These are phyloP conservation scores for Cercophora samala DNA, from an alignment of 495 filamentous ascomycete genomes.

Conservation along the genomic window DNA sequence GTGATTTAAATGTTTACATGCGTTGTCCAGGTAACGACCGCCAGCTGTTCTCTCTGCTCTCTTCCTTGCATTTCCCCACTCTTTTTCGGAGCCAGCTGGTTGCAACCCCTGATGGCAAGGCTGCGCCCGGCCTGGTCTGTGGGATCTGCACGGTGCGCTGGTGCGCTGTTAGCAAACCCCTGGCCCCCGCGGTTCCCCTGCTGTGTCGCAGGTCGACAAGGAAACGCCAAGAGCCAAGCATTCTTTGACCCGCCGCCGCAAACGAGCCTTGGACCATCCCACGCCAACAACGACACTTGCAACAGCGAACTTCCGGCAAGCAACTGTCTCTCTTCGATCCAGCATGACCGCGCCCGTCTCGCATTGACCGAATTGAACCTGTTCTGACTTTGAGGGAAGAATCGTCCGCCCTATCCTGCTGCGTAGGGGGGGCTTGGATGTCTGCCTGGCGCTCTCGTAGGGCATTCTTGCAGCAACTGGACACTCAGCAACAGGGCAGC, in stretches of 20 bases:
- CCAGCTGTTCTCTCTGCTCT: neutral
- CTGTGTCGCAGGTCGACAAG: neutral
- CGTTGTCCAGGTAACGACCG: conserved; percentile 13
- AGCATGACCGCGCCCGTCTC: neutral
- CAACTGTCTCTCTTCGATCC: neutral
- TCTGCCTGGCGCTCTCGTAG: conserved; percentile 1
- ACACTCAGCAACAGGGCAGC: neutral
- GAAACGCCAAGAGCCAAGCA: neutral
- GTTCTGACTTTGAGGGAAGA: neutral
- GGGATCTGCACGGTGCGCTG: neutral
- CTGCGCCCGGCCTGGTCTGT: neutral
- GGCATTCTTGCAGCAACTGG: neutral
- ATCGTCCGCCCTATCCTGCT: neutral
- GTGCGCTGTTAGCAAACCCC: neutral
- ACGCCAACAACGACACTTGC: neutral
- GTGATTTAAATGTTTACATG: conserved; percentile 19
- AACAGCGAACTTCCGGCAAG: neutral
- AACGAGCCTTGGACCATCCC: neutral
- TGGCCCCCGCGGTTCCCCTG: neutral
- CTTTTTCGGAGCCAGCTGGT: conserved; percentile 6
- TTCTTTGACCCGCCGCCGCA: neutral
- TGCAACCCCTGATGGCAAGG: conserved; percentile 1
- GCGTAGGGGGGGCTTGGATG: neutral
- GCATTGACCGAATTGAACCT: neutral
- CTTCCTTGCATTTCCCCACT: neutral